Evolutionary conservation across 2,329 filamentous ascomycete species (phyloP), one percentile per base, ranked within the genome.

Genomic region (Helicocarpus griseus): DNA sequence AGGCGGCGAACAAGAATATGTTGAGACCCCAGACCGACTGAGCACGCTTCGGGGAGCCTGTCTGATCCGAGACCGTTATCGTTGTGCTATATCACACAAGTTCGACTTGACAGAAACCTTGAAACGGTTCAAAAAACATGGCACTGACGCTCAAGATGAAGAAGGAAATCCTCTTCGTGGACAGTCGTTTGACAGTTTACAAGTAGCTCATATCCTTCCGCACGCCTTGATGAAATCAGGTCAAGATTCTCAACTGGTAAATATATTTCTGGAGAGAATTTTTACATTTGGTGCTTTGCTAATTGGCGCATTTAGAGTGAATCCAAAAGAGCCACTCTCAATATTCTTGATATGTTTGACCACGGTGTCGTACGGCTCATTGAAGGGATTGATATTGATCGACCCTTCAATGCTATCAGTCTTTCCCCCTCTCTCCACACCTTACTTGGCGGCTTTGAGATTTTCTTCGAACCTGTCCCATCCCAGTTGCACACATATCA

Each of bases 311-410:
- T 22, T 41, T 47, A 59, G 58, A 47, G 43, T 44, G 52, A 57
- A 17, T 63, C 61, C 11, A 65, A 64, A 54, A 53, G 64, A 58
- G 58, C 62, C 0, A 64, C 67, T 11, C 57, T 73, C 5, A 54
- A 57, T 24, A 64, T 72, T 39, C 63, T 72, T 4, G 68, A 72
- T 26, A 72, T 72, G 67, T 70, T 73, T 54, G 70, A 73, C 53
- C 51, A 33, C 26, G 66, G 63, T 38, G 60, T 68, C n/a, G 58
- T 54, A 3, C 56, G 65, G 54, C 47, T 72, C 1, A 70, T 73
- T 48, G 60, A 72, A 31, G 68, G 70, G 35, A 49, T 52, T 28
- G 60, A 70, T 8, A 71, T 72, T 49, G 68, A 73, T 54, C 60
- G 62, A 5, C 38, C 17, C 19, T 40, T 40, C 8, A 40, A 40